Percentiles rank a stretch among this genome's conserved stretches.
These are phyloP conservation scores for Paecilomyces fulvus DNA, from an alignment of 2,329 filamentous ascomycete species.

Conservation along the genomic window DNA sequence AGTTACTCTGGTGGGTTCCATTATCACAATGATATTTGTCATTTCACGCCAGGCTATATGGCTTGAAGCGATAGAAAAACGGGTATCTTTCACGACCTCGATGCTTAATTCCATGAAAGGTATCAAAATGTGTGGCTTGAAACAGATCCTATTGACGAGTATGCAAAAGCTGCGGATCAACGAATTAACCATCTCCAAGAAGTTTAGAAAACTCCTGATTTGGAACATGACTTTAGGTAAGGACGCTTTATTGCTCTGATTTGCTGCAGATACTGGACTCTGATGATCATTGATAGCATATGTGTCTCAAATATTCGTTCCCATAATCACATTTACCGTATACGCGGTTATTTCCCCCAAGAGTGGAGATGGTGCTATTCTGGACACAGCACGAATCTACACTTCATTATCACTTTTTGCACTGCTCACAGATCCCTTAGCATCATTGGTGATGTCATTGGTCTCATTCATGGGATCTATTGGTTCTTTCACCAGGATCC, in stretches of 20 bases:
- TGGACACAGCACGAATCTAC: slow-evolving; percentile 37
- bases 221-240: slow-evolving; percentile 33
- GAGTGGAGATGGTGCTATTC: slow-evolving; percentile 16
- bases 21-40: slow-evolving; percentile 28
- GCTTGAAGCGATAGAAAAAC: slow-evolving; percentile 43
- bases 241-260: slow-evolving; percentile 9
- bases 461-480: slow-evolving; percentile 37
- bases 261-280: slow-evolving; percentile 8
- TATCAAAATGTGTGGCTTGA: slow-evolving; percentile 44
- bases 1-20: slow-evolving; percentile 28
- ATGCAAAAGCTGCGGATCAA: slow-evolving; percentile 32
- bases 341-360: slow-evolving; percentile 34
- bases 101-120: slow-evolving; percentile 45
- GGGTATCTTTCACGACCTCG: slow-evolving; percentile 41
- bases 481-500: slow-evolving; percentile 40
- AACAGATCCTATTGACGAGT: slow-evolving; percentile 28
- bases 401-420: slow-evolving; percentile 42
- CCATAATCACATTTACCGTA: slow-evolving; percentile 39
- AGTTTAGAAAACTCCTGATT: slow-evolving; percentile 34
- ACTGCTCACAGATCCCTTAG: slow-evolving; percentile 38
- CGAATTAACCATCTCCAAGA: slow-evolving; percentile 34
- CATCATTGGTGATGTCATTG: slow-evolving; percentile 39
- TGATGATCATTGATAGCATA: slow-evolving; percentile 19
- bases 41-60: slow-evolving; percentile 37
- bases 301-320: slow-evolving; percentile 34